phyloP scores from a whole-genome alignment of 768 basidiomycete species.

The Galerina marginata region DNA sequence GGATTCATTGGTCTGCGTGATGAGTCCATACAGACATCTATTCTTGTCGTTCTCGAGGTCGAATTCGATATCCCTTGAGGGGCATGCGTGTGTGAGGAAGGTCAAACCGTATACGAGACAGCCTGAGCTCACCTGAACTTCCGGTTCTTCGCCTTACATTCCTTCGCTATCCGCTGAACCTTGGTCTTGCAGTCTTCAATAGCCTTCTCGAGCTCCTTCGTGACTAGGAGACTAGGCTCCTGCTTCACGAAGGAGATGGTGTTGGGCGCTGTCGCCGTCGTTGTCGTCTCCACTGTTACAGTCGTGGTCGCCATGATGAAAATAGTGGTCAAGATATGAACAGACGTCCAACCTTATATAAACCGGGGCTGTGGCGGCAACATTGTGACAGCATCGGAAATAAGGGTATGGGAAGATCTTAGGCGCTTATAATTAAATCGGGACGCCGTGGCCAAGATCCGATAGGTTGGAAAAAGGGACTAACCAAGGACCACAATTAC shows the following conservation, averaged over 20 bases:
- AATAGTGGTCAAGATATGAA: too few species aligned
- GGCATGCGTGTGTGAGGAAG: neutral
- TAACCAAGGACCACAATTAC: too few species aligned
- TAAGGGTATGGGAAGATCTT: too few species aligned
- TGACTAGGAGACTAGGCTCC: conserved; percentile 51
- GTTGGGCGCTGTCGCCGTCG: conserved; percentile 13
- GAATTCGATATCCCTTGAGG: conserved; percentile 58
- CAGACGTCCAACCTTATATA: too few species aligned
- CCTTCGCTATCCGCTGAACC: conserved; percentile 49
- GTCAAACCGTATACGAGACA: neutral
- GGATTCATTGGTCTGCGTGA: conserved; percentile 19
- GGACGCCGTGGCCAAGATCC: too few species aligned
- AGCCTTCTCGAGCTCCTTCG: conserved; percentile 54
- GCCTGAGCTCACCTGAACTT: conserved; percentile 47
- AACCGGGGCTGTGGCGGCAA: too few species aligned
- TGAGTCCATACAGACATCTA: conserved; percentile 38
- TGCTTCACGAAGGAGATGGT: conserved; percentile 35
- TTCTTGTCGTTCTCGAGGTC: conserved; percentile 59
- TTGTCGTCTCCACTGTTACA: conserved; percentile 3
- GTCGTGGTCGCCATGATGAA: neutral
- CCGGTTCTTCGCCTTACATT: conserved; percentile 51
- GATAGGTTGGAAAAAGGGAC: too few species aligned
- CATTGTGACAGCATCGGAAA: too few species aligned
- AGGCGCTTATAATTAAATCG: too few species aligned
- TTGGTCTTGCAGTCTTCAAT: conserved; percentile 50